Conservation (phyloP, 306 rosid genomes). For the Canavalia ensiformis region DNA sequence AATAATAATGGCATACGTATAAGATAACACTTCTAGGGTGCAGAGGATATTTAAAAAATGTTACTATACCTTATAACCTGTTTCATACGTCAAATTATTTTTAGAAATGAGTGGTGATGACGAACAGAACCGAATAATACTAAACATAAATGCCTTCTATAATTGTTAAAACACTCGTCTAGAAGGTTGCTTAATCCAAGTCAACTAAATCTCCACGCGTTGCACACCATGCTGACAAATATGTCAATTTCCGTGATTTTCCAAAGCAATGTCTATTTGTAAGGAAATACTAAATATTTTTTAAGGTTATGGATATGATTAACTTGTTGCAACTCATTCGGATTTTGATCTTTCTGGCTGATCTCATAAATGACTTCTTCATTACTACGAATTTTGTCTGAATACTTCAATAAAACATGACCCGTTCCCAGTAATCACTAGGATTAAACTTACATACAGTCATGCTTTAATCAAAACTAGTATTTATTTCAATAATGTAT, state of each 20-base stretch:
- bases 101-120: background rate
- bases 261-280: too few relatives aligned
- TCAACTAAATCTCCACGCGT: constrained; percentile 8
- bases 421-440: too few relatives aligned
- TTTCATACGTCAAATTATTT: background rate
- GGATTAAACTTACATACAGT: too few relatives aligned
- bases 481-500: too few relatives aligned
- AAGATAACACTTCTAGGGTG: background rate
- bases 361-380: too few relatives aligned
- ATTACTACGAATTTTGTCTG: too few relatives aligned
- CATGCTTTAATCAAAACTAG: too few relatives aligned
- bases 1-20: background rate
- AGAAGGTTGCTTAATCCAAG: background rate
- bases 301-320: too few relatives aligned
- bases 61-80: background rate
- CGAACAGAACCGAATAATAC: background rate
- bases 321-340: too few relatives aligned
- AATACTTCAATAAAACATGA: too few relatives aligned
- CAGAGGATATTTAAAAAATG: background rate
- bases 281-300: too few relatives aligned
- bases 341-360: too few relatives aligned
- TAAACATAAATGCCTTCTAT: background rate
- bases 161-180: background rate
- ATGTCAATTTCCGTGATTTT: background rate
- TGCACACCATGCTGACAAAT: background rate